These are phyloP conservation scores for Tolypocladium tundrense DNA, from an alignment of 2,329 filamentous ascomycete genomes.

Conservation along the genomic window DNA sequence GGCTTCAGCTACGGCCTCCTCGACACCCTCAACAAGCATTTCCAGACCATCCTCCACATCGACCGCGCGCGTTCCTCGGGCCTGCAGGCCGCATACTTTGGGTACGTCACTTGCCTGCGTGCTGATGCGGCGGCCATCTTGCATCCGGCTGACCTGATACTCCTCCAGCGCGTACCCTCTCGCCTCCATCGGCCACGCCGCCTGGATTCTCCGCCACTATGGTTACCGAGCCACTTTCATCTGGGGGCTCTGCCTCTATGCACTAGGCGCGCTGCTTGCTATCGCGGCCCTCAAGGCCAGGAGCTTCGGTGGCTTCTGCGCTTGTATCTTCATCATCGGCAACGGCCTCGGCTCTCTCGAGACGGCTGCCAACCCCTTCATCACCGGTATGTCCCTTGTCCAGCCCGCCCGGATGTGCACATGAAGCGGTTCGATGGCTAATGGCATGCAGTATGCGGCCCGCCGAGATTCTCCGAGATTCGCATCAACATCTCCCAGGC, in stretches of 20 bases:
- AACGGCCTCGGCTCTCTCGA: slow-evolving; percentile 65
- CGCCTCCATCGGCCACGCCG: slow-evolving; percentile 55
- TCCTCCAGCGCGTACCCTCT: slow-evolving; percentile 52
- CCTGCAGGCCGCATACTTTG: slow-evolving; percentile 42
- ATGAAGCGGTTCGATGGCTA: background rate
- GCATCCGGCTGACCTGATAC: background rate
- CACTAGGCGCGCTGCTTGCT: slow-evolving; percentile 46
- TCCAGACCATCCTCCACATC: slow-evolving; percentile 35
- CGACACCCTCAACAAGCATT: slow-evolving; percentile 39
- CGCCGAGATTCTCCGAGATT: slow-evolving; percentile 60
- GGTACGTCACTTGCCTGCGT: slow-evolving; percentile 31
- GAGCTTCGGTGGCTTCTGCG: slow-evolving; percentile 66
- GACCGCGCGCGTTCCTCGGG: slow-evolving; percentile 33
- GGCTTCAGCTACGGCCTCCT: slow-evolving; percentile 35
- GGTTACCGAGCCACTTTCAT: slow-evolving; percentile 62
- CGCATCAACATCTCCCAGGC: slow-evolving; percentile 69
- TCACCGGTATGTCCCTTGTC: slow-evolving; percentile 32
- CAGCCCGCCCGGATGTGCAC: background rate
- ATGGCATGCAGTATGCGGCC: slow-evolving; percentile 31
- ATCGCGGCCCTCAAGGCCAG: slow-evolving; percentile 47
- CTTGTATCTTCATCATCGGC: slow-evolving; percentile 62
- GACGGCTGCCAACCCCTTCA: slow-evolving; percentile 68
- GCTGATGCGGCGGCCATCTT: background rate
- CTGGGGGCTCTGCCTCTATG: slow-evolving; percentile 57
- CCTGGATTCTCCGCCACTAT: slow-evolving; percentile 52